A percentile compares a stretch with the other conserved stretches of the same genome.
Conservation (phyloP, 139 green algal species). For the Marvania coccoides region DNA sequence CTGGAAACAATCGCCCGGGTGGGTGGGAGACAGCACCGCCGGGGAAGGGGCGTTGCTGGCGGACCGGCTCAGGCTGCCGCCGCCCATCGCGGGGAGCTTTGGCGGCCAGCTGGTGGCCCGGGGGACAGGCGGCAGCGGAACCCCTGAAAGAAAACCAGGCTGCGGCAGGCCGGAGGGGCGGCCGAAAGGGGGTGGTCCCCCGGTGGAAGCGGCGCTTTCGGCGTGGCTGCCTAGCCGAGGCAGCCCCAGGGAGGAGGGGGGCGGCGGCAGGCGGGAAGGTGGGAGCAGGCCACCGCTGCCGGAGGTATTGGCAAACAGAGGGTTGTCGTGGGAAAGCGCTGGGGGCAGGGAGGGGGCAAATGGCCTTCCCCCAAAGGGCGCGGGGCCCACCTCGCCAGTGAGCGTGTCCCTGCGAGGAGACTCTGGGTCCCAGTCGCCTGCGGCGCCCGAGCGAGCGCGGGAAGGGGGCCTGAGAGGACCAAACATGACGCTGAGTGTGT, state of each 20-base stretch:
- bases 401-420: neutral
- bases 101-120: neutral
- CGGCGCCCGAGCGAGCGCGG: neutral
- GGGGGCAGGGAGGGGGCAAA: neutral
- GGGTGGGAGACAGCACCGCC: neutral
- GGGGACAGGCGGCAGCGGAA: neutral
- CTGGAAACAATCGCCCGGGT: neutral
- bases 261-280: neutral
- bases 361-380: neutral
- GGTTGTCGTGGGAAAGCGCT: neutral
- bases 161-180: neutral
- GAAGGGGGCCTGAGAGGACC: no score
- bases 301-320: neutral
- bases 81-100: neutral
- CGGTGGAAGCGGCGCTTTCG: neutral
- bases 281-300: neutral
- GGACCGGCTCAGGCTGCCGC: neutral
- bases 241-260: neutral
- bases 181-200: no score
- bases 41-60: neutral
- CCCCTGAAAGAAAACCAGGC: neutral
- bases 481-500: no score
- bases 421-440: conserved; percentile 5
- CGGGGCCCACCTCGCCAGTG: neutral
- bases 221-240: neutral